phyloP scores from a whole-genome alignment of 116 monocot species.

The Zostera marina region DNA sequence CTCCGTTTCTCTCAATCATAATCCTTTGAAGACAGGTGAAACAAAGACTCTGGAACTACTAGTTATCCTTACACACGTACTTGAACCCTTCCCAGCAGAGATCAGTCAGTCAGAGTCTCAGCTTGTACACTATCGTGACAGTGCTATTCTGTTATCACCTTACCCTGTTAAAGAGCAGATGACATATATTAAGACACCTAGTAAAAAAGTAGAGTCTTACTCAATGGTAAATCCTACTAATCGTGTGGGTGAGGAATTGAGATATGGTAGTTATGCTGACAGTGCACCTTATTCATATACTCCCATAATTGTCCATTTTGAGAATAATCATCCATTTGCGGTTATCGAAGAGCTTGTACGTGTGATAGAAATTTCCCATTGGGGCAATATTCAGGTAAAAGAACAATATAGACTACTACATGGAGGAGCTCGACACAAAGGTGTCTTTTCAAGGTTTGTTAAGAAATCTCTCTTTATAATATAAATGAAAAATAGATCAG shows the following conservation, averaged over 20 bases:
- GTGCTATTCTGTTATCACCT: constrained; percentile 61
- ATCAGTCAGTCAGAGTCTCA: constrained; percentile 68
- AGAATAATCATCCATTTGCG: constrained; percentile 80
- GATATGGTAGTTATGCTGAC: constrained; percentile 52
- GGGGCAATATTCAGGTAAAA: constrained; percentile 65
- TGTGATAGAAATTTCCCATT: constrained; percentile 72
- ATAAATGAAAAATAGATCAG: no score
- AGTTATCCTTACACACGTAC: constrained; percentile 33
- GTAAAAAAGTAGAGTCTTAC: constrained; percentile 48
- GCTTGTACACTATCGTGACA: constrained; percentile 60
- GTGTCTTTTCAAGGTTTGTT: constrained; percentile 74
- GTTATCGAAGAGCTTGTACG: constrained; percentile 80
- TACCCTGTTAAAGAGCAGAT: constrained; percentile 53
- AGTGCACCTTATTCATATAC: constrained; percentile 47
- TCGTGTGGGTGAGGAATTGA: constrained; percentile 45
- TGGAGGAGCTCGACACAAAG: constrained; percentile 75
- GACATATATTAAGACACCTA: constrained; percentile 60
- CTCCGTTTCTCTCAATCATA: constrained; percentile 28
- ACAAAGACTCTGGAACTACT: constrained; percentile 34
- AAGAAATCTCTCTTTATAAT: neutral
- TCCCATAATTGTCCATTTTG: constrained; percentile 70
- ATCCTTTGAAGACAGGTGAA: constrained; percentile 40
- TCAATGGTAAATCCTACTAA: constrained; percentile 51
- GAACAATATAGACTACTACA: constrained; percentile 63
- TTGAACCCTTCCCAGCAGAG: constrained; percentile 68